Evolutionary conservation across 2,329 filamentous ascomycete genomes (phyloP).

Genomic region (Cladophialophora psammophila): DNA sequence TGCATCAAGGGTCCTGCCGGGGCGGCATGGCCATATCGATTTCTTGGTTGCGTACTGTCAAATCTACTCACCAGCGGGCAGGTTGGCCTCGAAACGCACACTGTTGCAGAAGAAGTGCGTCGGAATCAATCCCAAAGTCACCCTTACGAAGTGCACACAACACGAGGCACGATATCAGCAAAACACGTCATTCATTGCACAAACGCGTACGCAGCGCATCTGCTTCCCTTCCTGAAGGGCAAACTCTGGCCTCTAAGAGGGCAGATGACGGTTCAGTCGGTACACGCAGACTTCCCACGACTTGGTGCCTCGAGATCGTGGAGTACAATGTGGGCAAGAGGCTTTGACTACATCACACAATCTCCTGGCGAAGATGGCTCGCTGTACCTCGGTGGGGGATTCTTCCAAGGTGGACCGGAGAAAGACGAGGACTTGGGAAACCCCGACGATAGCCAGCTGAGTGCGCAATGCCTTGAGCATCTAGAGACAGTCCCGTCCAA

Average conservation of each 20-base stretch:
- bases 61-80: conserved; percentile 27
- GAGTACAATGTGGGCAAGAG: conserved; percentile 31
- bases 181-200: conserved; percentile 53
- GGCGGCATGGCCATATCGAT: conserved; percentile 49
- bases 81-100: conserved; percentile 41
- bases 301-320: conserved; percentile 38
- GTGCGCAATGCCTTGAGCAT: conserved; percentile 31
- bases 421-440: conserved; percentile 46
- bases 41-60: conserved; percentile 44
- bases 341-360: conserved; percentile 38
- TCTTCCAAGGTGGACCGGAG: conserved; percentile 44
- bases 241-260: conserved; percentile 50
- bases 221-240: conserved; percentile 51
- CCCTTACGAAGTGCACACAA: conserved; percentile 47
- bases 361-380: conserved; percentile 36
- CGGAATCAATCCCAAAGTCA: conserved; percentile 24
- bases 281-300: conserved; percentile 40
- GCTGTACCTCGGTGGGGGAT: conserved; percentile 32
- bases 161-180: conserved; percentile 48
- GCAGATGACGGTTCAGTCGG: conserved; percentile 54
- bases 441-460: conserved; percentile 46
- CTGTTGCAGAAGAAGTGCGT: conserved; percentile 31
- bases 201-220: conserved; percentile 52
- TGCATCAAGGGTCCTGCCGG: conserved; percentile 42
- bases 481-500: conserved; percentile 24